phyloP scores from a whole-genome alignment of 345 rosid species.

The Leavenworthia alabamica region DNA sequence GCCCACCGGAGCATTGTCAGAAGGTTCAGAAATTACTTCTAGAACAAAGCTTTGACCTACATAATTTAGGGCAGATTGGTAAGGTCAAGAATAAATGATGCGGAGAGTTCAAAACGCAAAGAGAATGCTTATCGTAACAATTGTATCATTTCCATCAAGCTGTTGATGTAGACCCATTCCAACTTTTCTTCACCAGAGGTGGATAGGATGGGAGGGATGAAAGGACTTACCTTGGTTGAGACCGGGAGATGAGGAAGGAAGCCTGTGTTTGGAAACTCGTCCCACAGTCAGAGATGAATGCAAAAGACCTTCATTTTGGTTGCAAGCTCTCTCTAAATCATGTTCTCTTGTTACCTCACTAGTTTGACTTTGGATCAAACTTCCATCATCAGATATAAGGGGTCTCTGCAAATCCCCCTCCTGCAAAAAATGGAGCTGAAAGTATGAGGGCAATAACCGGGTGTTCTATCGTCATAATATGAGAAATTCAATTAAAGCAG shows the following conservation, averaged over 20 bases:
- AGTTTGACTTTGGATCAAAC: slow-evolving; percentile 37
- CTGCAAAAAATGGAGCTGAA: slow-evolving; percentile 28
- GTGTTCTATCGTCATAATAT: neutral
- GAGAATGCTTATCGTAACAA: neutral
- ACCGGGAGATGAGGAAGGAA: slow-evolving; percentile 46
- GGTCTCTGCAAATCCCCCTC: slow-evolving; percentile 66
- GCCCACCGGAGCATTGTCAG: slow-evolving; percentile 51
- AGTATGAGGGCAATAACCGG: slow-evolving; percentile 6
- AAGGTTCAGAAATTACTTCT: slow-evolving; percentile 50
- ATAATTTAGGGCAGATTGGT: slow-evolving; percentile 4
- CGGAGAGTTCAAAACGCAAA: slow-evolving; percentile 3
- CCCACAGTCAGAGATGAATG: slow-evolving; percentile 45
- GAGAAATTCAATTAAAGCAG: slow-evolving; percentile 5
- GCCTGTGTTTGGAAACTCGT: slow-evolving; percentile 61
- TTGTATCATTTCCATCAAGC: neutral
- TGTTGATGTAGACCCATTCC: neutral
- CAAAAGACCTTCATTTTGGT: slow-evolving; percentile 54
- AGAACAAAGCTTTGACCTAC: slow-evolving; percentile 62
- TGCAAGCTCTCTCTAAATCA: slow-evolving; percentile 67
- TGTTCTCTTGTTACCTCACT: slow-evolving; percentile 47
- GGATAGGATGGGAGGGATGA: slow-evolving; percentile 5
- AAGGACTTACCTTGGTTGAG: slow-evolving; percentile 36
- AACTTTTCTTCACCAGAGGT: neutral
- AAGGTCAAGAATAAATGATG: neutral
- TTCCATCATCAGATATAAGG: slow-evolving; percentile 51